Conservation (phyloP, 768 basidiomycete genomes). For the Crucibulum laeve region DNA sequence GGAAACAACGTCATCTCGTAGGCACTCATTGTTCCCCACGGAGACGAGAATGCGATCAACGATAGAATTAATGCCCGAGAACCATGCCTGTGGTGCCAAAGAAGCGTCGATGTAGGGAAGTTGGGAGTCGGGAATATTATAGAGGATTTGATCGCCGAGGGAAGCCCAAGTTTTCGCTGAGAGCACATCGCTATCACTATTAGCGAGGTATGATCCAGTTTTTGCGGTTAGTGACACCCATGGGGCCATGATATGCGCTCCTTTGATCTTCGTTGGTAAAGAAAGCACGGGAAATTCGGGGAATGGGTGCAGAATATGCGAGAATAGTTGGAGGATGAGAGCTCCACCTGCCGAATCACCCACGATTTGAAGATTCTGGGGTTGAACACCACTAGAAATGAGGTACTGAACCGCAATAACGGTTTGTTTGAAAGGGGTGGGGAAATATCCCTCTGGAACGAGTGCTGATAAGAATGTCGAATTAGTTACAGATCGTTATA, state of each 20-base stretch:
- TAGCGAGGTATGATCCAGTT: constrained; percentile 17
- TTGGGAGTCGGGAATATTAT: constrained; percentile 15
- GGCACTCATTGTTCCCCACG: constrained; percentile 26
- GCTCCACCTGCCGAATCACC: constrained; percentile 34
- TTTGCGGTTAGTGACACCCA: constrained; percentile 23
- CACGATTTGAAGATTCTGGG: too few species aligned
- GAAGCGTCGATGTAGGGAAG: constrained; percentile 24
- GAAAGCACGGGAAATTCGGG: constrained; percentile 14
- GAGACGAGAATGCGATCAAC: constrained; percentile 31
- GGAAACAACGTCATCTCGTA: constrained; percentile 28
- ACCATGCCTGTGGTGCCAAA: constrained; percentile 28
- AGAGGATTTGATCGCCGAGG: constrained; percentile 13
- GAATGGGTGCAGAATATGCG: constrained; percentile 26
- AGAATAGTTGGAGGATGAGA: constrained; percentile 23
- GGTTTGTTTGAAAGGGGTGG: too few species aligned
- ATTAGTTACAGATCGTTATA: too few species aligned
- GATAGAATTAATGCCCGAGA: constrained; percentile 21
- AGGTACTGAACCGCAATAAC: too few species aligned
- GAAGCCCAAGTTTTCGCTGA: neutral
- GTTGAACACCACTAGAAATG: too few species aligned
- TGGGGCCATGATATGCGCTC: constrained; percentile 24
- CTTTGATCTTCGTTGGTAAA: constrained; percentile 16
- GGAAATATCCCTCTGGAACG: too few species aligned
- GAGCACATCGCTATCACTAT: constrained; percentile 22
- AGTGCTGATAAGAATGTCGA: too few species aligned